A percentile compares a stretch with the other conserved stretches of the same genome.
Evolutionary conservation across 306 rosid genomes (phyloP).

Genomic region (Neltuma alba): DNA sequence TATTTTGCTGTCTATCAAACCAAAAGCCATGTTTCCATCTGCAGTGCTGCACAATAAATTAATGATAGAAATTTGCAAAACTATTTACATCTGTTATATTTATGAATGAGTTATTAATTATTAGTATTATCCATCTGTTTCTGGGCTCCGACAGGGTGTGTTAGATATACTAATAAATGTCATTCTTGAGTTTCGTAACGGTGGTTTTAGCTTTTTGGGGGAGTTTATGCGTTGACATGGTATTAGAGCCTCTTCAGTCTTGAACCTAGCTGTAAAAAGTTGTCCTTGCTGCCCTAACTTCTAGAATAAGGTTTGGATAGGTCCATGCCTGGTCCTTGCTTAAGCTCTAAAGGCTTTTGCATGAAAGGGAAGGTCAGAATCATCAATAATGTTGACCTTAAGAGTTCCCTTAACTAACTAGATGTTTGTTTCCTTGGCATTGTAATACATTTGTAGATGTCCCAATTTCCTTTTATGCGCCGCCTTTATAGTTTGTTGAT

Average conservation of each 20-base stretch:
- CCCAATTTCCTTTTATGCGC: too few relatives aligned
- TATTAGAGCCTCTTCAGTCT: not conserved
- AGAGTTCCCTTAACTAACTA: not conserved
- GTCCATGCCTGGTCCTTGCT: not conserved
- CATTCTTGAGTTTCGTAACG: not conserved
- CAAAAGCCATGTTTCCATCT: not conserved
- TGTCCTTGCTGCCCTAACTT: not conserved
- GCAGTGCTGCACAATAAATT: not conserved
- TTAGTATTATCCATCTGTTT: not conserved
- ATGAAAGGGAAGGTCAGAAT: not conserved
- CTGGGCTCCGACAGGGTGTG: not conserved
- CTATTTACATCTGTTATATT: too few relatives aligned
- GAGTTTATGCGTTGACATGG: not conserved
- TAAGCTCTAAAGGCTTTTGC: not conserved
- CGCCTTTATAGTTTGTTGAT: too few relatives aligned
- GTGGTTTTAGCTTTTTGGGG: not conserved
- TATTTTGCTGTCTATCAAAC: too few relatives aligned
- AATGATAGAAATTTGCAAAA: too few relatives aligned
- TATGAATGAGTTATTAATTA: too few relatives aligned
- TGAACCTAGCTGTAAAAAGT: not conserved
- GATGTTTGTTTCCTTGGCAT: not conserved
- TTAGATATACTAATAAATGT: not conserved
- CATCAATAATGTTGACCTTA: not conserved
- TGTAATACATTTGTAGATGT: not conserved
- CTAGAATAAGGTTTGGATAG: not conserved